Percentiles rank a stretch among this genome's conserved stretches.
phyloP scores from a whole-genome alignment of 306 rosid species.

The Alnus rubra region DNA sequence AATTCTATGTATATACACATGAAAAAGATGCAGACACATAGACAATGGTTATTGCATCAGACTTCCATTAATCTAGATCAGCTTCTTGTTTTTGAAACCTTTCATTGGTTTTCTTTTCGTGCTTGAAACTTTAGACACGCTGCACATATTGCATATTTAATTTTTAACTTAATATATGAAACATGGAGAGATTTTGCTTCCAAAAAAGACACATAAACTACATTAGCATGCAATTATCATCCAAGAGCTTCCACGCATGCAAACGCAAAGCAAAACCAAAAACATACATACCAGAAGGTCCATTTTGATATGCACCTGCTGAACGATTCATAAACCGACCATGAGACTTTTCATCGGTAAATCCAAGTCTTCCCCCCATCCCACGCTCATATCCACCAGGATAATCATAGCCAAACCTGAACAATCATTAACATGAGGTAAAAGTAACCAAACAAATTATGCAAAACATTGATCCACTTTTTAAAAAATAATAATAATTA shows the following conservation, averaged over 20 bases:
- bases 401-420: slow-evolving; percentile 79
- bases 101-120: neutral
- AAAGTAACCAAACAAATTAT: neutral
- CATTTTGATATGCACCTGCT: slow-evolving; percentile 66
- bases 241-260: neutral
- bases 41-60: neutral
- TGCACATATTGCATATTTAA: neutral
- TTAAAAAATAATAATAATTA: neutral
- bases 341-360: slow-evolving; percentile 74
- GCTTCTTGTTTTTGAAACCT: neutral
- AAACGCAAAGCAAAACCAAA: neutral
- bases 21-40: neutral
- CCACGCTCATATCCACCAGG: slow-evolving; percentile 85
- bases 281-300: slow-evolving; percentile 54
- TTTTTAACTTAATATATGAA: neutral
- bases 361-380: slow-evolving; percentile 72
- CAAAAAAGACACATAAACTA: neutral
- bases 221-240: neutral
- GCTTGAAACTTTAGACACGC: neutral
- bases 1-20: neutral
- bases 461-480: neutral
- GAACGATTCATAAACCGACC: slow-evolving; percentile 79
- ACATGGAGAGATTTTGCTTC: neutral
- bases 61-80: neutral
- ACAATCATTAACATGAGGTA: slow-evolving; percentile 25